Conservation (phyloP, 306 rosid genomes). For the Rosa persica region DNA sequence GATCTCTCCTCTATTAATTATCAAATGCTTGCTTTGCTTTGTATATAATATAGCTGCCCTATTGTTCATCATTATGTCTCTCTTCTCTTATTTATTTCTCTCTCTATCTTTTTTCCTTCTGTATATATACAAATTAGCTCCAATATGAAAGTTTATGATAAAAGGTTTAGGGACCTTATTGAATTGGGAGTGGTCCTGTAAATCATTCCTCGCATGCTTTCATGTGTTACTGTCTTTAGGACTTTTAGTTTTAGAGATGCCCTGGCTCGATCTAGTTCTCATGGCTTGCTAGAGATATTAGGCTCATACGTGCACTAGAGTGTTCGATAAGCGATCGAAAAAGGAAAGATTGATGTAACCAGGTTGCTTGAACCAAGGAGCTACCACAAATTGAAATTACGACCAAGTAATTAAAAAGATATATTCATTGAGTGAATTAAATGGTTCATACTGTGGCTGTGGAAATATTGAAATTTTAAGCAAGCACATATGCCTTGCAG, state of each 20-base stretch:
- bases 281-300: neutral
- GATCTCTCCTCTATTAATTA: neutral
- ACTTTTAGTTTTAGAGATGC: neutral
- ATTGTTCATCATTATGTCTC: constrained; percentile 6
- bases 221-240: constrained; percentile 11
- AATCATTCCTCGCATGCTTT: constrained; percentile 7
- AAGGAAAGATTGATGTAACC: constrained; percentile 8
- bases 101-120: neutral
- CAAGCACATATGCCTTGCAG: neutral
- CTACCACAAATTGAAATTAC: neutral
- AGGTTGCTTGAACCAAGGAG: neutral
- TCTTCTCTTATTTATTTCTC: neutral
- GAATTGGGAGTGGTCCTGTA: constrained; percentile 27
- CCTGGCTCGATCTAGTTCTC: neutral
- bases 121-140: neutral
- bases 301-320: neutral
- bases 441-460: neutral
- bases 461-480: neutral
- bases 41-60: neutral
- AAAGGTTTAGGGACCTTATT: neutral
- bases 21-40: neutral
- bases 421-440: neutral
- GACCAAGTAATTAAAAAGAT: neutral
- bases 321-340: constrained; percentile 6
- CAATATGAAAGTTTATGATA: neutral